Evolutionary conservation across 805 yeast species (phyloP).

Genomic region (Candida lessepsii): DNA sequence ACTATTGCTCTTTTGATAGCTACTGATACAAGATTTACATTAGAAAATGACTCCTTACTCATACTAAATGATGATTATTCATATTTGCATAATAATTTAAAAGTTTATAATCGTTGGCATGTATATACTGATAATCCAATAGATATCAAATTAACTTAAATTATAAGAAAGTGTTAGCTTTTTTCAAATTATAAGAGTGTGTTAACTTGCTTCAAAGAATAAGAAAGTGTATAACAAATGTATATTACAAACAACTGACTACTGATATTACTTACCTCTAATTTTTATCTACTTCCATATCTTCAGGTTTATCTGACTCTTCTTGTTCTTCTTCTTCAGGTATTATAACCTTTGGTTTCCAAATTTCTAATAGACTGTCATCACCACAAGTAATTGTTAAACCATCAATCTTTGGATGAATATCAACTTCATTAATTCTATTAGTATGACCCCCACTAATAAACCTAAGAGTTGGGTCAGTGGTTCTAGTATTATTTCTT

Average conservation of each 20-base stretch:
- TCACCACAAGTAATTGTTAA: conserved; percentile 69
- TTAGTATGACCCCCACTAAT: conserved; percentile 88
- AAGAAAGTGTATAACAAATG: too few species aligned
- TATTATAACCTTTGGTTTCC: conserved; percentile 61
- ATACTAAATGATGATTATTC: conserved; percentile 10
- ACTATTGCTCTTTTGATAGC: conserved; percentile 9
- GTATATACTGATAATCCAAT: conserved; percentile 15
- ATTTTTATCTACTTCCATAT: conserved; percentile 17
- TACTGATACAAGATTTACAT: conserved; percentile 11
- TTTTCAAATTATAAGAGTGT: too few species aligned
- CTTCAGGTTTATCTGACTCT: conserved; percentile 22
- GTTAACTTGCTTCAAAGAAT: too few species aligned
- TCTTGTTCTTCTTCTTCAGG: conserved; percentile 35
- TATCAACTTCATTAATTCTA: conserved; percentile 61
- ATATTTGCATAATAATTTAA: conserved; percentile 7
- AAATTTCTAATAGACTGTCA: conserved; percentile 71
- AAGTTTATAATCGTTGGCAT: conserved; percentile 14
- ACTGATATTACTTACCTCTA: too few species aligned
- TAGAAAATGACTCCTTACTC: conserved; percentile 7
- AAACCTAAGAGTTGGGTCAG: conserved; percentile 75
- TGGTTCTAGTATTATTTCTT: conserved; percentile 34
- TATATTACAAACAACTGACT: conserved; percentile 1
- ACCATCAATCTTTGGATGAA: conserved; percentile 62
- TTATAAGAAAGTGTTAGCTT: not conserved
- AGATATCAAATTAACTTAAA: conserved; percentile 6